Percentiles rank a stretch among this genome's conserved stretches.
Conservation (phyloP, 768 basidiomycete species). For the Phanerochaete sordida region DNA sequence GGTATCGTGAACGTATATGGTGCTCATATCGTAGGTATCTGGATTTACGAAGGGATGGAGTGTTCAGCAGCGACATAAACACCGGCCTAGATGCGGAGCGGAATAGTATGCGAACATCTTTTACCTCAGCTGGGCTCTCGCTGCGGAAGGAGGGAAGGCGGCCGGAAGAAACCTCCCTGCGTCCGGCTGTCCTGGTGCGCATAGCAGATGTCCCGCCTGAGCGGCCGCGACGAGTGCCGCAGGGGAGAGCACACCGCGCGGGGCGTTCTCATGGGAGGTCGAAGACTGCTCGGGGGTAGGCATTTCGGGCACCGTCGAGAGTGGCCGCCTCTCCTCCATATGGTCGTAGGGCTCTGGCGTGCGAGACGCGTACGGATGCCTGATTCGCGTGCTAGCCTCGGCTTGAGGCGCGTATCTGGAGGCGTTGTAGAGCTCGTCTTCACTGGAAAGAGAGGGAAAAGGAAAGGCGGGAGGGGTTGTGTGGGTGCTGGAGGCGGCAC, state of each 20-base stretch:
- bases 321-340: background rate
- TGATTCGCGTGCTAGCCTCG: background rate
- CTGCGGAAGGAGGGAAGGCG: too few relatives aligned
- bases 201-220: background rate
- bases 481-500: background rate
- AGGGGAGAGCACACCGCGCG: background rate
- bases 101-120: too few relatives aligned
- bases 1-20: too few relatives aligned
- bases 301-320: background rate
- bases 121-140: too few relatives aligned
- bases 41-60: too few relatives aligned
- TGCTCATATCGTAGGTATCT: too few relatives aligned
- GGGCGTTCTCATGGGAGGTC: background rate
- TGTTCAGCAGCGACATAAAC: too few relatives aligned
- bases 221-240: background rate
- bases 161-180: background rate
- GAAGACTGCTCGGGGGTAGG: background rate
- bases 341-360: conserved; percentile 1
- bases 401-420: background rate
- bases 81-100: too few relatives aligned
- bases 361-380: background rate
- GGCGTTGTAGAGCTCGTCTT: background rate
- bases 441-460: background rate
- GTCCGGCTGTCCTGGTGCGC: background rate
- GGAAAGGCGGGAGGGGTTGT: too few relatives aligned